A percentile compares a stretch with the other conserved stretches of the same genome.
phyloP scores from a whole-genome alignment of 495 filamentous ascomycete species.

The Annulohypoxylon stygium region DNA sequence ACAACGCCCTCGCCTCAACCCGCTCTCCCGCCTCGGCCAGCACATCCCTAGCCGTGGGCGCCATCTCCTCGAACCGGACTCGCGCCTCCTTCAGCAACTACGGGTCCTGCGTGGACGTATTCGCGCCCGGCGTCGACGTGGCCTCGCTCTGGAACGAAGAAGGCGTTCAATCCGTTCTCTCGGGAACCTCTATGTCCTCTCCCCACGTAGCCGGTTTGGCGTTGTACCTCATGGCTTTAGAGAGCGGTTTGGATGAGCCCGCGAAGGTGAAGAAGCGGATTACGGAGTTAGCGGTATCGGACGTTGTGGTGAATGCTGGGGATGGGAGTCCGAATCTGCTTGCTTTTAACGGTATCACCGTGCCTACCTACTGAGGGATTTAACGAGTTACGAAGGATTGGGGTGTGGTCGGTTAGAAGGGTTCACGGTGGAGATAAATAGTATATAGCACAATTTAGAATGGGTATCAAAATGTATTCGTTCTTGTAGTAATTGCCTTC shows the following conservation, averaged over 20 bases:
- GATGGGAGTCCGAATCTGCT: conserved; percentile 46
- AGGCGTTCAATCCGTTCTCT: conserved; percentile 54
- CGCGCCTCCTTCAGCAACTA: conserved; percentile 68
- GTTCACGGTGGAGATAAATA: not conserved
- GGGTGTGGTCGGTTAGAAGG: not conserved
- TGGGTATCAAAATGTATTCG: not conserved
- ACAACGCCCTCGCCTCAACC: conserved; percentile 46
- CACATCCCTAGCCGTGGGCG: conserved; percentile 65
- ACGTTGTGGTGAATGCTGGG: conserved; percentile 38
- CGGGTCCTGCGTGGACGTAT: conserved; percentile 63
- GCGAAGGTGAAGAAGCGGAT: conserved; percentile 47
- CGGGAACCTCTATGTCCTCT: conserved; percentile 67
- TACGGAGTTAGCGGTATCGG: conserved; percentile 46
- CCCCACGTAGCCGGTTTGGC: conserved; percentile 66
- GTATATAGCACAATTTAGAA: not conserved
- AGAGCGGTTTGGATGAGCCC: conserved; percentile 42
- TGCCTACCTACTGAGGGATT: not conserved
- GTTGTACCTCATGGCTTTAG: conserved; percentile 58
- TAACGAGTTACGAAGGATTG: not conserved
- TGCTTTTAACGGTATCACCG: conserved; percentile 50
- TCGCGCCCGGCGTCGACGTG: conserved; percentile 58
- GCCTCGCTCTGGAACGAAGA: conserved; percentile 50
- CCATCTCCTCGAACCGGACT: conserved; percentile 55
- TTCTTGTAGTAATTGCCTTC: not conserved
- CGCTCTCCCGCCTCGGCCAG: conserved; percentile 62